Percentiles rank a stretch among this genome's conserved stretches.
Conservation (phyloP, 768 basidiomycete genomes). For the Cystobasidium onofrii region DNA sequence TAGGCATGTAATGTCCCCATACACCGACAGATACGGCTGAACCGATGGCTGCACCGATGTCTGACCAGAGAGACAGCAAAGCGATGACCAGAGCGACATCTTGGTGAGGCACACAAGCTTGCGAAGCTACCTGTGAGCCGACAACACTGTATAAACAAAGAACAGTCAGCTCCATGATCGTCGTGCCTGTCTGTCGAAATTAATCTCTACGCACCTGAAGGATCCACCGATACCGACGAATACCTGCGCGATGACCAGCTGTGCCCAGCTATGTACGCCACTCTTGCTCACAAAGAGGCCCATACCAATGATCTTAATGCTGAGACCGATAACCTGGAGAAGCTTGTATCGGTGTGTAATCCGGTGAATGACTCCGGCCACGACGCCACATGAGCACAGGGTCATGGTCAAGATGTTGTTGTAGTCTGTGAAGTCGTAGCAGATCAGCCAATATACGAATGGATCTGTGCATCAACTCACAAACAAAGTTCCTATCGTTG, state of each 20-base stretch:
- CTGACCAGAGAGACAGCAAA: constrained; percentile 44
- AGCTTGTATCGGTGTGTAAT: constrained; percentile 46
- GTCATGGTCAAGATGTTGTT: constrained; percentile 33
- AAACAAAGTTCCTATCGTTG: not conserved
- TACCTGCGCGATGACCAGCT: constrained; percentile 43
- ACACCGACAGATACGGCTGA: constrained; percentile 44
- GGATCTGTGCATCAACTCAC: too few species aligned
- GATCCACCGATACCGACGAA: constrained; percentile 43
- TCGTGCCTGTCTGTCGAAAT: too few species aligned
- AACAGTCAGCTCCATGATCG: too few species aligned
- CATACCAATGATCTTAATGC: constrained; percentile 41
- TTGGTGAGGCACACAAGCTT: constrained; percentile 47
- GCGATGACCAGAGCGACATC: constrained; percentile 46
- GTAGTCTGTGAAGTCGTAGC: too few species aligned
- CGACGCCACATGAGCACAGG: constrained; percentile 43
- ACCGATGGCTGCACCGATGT: constrained; percentile 44
- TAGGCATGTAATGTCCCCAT: constrained; percentile 39
- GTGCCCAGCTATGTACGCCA: constrained; percentile 31
- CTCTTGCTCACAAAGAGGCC: constrained; percentile 36
- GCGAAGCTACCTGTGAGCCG: constrained; percentile 44
- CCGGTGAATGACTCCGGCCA: constrained; percentile 43
- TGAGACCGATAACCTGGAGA: constrained; percentile 42
- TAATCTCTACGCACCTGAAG: constrained; percentile 34
- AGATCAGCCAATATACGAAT: too few species aligned
- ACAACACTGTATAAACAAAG: constrained; percentile 42